These are phyloP conservation scores for Aphanomyces euteiches DNA, from an alignment of 352 stramenopile genomes.

Conservation along the genomic window DNA sequence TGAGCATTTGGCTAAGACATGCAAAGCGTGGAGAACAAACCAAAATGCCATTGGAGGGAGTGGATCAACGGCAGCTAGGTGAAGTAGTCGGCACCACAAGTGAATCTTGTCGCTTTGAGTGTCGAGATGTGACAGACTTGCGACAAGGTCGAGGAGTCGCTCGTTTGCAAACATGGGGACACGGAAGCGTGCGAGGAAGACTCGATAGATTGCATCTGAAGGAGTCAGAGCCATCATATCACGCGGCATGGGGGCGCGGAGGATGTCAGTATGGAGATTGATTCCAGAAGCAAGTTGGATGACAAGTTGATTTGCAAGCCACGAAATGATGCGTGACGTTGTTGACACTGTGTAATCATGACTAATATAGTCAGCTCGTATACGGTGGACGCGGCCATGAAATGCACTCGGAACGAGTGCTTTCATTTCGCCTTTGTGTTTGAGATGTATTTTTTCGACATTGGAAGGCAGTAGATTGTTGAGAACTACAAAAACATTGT, in stretches of 20 bases:
- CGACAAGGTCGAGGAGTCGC: slow-evolving; percentile 45
- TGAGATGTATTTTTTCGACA: neutral
- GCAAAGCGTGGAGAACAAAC: slow-evolving; percentile 50
- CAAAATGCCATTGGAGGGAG: slow-evolving; percentile 46
- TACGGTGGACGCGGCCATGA: slow-evolving; percentile 33
- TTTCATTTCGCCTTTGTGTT: slow-evolving; percentile 37
- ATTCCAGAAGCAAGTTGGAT: slow-evolving; percentile 39
- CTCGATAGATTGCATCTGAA: slow-evolving; percentile 43
- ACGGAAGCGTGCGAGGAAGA: slow-evolving; percentile 51
- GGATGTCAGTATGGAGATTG: slow-evolving; percentile 30
- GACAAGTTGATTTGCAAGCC: slow-evolving; percentile 48
- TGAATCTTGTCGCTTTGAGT: slow-evolving; percentile 58
- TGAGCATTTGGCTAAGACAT: slow-evolving; percentile 45
- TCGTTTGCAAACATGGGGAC: slow-evolving; percentile 40
- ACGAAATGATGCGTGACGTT: slow-evolving; percentile 47
- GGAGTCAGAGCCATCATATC: slow-evolving; percentile 8
- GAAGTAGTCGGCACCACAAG: slow-evolving; percentile 46
- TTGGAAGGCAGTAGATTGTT: too few relatives aligned
- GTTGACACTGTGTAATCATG: slow-evolving; percentile 41
- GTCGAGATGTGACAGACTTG: slow-evolving; percentile 45
- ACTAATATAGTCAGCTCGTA: slow-evolving; percentile 42
- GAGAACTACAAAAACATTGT: too few relatives aligned
- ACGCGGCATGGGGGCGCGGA: neutral
- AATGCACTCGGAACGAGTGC: slow-evolving; percentile 40
- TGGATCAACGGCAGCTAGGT: slow-evolving; percentile 39